Evolutionary conservation across 2,329 filamentous ascomycete genomes (phyloP).

Genomic region (Cercospora brassicicola): DNA sequence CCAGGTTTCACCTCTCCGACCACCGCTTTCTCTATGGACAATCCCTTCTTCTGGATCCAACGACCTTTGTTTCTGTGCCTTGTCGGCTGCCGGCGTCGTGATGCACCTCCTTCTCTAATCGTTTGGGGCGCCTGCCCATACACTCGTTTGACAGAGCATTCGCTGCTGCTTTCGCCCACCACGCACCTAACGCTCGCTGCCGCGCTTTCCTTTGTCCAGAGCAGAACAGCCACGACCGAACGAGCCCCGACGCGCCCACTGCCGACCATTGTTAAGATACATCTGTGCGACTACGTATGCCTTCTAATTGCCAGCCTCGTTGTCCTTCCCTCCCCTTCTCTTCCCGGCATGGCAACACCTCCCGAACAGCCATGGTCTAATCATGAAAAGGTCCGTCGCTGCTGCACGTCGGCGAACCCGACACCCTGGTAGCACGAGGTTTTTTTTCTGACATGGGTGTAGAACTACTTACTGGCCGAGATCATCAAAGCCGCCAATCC

Average conservation of each 20-base stretch:
- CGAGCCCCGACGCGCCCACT: constrained; percentile 33
- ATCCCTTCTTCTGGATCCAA: constrained; percentile 24
- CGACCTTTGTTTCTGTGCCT: constrained; percentile 25
- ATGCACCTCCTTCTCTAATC: constrained; percentile 33
- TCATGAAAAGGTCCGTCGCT: constrained; percentile 48
- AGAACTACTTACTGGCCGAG: constrained; percentile 52
- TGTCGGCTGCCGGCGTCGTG: constrained; percentile 28
- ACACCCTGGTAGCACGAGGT: constrained; percentile 18
- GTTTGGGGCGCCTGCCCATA: constrained; percentile 35
- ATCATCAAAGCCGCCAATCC: constrained; percentile 52
- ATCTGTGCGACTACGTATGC: constrained; percentile 34
- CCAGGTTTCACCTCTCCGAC: constrained; percentile 30
- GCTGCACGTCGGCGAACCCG: constrained; percentile 6
- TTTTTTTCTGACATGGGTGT: constrained; percentile 23
- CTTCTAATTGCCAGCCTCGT: constrained; percentile 33
- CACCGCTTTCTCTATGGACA: constrained; percentile 27
- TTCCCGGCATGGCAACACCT: constrained; percentile 46
- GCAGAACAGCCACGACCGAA: constrained; percentile 27
- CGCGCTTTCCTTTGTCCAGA: constrained; percentile 33
- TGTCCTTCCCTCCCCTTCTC: constrained; percentile 36
- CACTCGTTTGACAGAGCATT: constrained; percentile 33
- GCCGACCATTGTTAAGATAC: constrained; percentile 26
- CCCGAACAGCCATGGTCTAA: constrained; percentile 48
- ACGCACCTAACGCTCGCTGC: not conserved
- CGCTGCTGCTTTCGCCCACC: constrained; percentile 24